Conservation (phyloP, 2,329 filamentous ascomycete genomes). For the Leptographium procerum region DNA sequence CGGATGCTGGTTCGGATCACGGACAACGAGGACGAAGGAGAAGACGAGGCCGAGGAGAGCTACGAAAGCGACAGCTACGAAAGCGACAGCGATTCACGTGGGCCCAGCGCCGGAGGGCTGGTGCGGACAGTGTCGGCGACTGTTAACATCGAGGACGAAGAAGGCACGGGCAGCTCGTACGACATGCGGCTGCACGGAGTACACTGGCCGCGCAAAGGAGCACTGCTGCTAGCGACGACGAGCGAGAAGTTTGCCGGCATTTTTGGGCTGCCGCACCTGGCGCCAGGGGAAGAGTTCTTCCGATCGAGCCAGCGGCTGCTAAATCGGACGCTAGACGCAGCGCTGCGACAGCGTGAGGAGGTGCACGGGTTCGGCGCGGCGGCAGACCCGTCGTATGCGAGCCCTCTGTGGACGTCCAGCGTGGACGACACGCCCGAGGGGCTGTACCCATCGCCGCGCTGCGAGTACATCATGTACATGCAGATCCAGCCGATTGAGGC, state of each 20-base stretch:
- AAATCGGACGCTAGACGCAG: constrained; percentile 58
- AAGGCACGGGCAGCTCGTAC: constrained; percentile 61
- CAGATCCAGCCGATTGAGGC: constrained; percentile 55
- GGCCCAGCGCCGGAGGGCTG: constrained; percentile 33
- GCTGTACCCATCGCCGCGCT: constrained; percentile 56
- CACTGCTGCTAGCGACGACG: constrained; percentile 72
- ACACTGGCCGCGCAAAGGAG: constrained; percentile 74
- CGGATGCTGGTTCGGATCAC: constrained; percentile 59
- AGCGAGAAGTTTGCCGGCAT: constrained; percentile 93
- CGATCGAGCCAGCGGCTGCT: constrained; percentile 51
- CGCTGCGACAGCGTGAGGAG: constrained; percentile 53
- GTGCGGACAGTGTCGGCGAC: constrained; percentile 60
- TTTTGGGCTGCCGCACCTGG: constrained; percentile 76
- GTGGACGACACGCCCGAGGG: constrained; percentile 49
- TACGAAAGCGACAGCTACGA: constrained; percentile 14
- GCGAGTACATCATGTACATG: constrained; percentile 80
- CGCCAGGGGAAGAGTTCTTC: constrained; percentile 47
- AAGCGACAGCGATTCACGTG: constrained; percentile 10
- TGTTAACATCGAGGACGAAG: constrained; percentile 60
- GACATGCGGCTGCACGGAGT: constrained; percentile 72
- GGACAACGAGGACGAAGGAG: constrained; percentile 35
- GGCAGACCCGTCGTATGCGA: constrained; percentile 41
- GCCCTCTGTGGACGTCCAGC: constrained; percentile 64
- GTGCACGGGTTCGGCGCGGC: constrained; percentile 43
- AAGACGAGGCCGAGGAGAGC: constrained; percentile 28